Base-by-base conservation (phyloP, 2,329 filamentous ascomycete genomes). In the Calonectria pseudoturangicola region DNA sequence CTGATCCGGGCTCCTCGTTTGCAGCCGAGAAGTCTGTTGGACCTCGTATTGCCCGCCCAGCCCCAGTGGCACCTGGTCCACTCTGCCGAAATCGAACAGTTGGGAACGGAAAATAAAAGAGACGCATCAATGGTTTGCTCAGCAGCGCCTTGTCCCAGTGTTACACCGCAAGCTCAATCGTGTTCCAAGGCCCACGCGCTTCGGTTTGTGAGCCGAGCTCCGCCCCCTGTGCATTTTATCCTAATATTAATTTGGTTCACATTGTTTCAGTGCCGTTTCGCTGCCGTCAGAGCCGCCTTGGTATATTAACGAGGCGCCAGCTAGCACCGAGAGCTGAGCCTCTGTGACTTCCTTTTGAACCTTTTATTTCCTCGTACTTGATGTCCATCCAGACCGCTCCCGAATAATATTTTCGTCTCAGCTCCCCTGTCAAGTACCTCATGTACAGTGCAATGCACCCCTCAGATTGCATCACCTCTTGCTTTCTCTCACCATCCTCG, bases 251-350 rank as follows among this genome's bases (percentile, higher is more conserved):
- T n/a, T 25, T 15, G 25, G 30, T 43, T 68, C 47, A 30, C 15
- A 30, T 18, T 48, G 66, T 68, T 68, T 68, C 66, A 68, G 43
- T 33, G 33, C 27, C 25, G 63, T 66, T 51, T 66, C 47, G 47
- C 47, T 39, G 63, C 47, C 47, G 54, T 68, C 43, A 39, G 66
- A 68, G 43, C 54, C 54, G 33, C 33, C 47, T 54, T 43, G 47
- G 50, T 62, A 41, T 50, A 28, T 56, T 30, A 51, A 30, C 60
- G 54, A 60, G 36, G 54, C 43, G 43, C 39, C 27, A 25, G 16
- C 43, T 39, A 67, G 56, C 15, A 48, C 13, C 33, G 21, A 15
- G 21, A 60, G 16, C 21, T 41, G 33, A 5, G 6, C 54, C 4
- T 39, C 5, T 16, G 13, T 13, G 21, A 27, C 21, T 18, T 60